Percentiles rank a stretch among this genome's conserved stretches.
These are phyloP conservation scores for Datisca glomerata DNA, from an alignment of 306 rosid genomes.

Conservation along the genomic window DNA sequence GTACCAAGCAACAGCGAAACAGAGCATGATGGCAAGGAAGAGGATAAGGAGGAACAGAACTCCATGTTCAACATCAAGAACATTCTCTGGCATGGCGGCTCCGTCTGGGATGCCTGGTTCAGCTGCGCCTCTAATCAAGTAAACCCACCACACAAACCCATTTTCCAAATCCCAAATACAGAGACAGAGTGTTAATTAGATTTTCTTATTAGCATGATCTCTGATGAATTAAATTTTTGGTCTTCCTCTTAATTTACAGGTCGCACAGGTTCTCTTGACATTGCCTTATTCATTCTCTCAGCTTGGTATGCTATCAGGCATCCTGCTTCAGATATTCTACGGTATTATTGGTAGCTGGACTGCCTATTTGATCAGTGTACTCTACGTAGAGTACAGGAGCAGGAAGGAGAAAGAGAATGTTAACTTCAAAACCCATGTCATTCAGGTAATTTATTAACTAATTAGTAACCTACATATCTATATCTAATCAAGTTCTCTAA, in stretches of 20 bases:
- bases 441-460: constrained; percentile 67
- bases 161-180: neutral
- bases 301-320: constrained; percentile 80
- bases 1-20: constrained; percentile 52
- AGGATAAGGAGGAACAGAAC: constrained; percentile 18
- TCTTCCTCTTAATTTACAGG: constrained; percentile 38
- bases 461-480: too few relatives aligned
- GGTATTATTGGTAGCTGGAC: constrained; percentile 97
- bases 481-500: too few relatives aligned
- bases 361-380: constrained; percentile 92
- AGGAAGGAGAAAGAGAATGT: constrained; percentile 89
- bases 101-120: constrained; percentile 98
- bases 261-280: constrained; percentile 86
- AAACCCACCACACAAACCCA: neutral
- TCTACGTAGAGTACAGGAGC: constrained; percentile 71
- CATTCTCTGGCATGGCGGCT: constrained; percentile 93
- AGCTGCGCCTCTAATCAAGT: constrained; percentile 99
- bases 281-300: constrained; percentile 94
- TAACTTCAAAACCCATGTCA: constrained; percentile 87
- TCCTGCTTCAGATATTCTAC: constrained; percentile 71
- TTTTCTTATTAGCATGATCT: neutral
- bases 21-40: constrained; percentile 38
- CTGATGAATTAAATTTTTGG: neutral
- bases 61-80: constrained; percentile 44
- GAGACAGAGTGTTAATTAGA: neutral